phyloP scores from a whole-genome alignment of 2,329 filamentous ascomycete genomes.

The Podosphaera leucotricha region DNA sequence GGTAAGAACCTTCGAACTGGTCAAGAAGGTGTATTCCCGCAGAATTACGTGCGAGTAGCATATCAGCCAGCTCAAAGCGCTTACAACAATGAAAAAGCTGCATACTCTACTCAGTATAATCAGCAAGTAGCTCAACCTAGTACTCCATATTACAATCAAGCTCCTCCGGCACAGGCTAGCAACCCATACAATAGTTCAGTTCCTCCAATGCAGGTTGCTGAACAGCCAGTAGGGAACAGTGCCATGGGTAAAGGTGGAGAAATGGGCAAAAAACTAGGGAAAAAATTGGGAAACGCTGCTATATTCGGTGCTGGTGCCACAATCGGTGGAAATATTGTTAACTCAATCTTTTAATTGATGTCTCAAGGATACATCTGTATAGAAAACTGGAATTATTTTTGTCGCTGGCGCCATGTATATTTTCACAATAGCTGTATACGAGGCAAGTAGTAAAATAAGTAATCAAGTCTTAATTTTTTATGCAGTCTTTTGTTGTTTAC shows the following conservation, averaged over 20 bases:
- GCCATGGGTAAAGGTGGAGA: slow-evolving; percentile 23
- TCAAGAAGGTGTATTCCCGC: slow-evolving; percentile 82
- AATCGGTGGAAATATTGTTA: slow-evolving; percentile 73
- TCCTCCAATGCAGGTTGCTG: slow-evolving; percentile 50
- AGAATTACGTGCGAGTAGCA: slow-evolving; percentile 52
- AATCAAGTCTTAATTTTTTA: too few relatives aligned
- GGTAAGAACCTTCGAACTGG: slow-evolving; percentile 66
- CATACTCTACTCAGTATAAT: slow-evolving; percentile 9
- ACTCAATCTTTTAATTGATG: slow-evolving; percentile 51
- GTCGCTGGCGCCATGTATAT: too few relatives aligned
- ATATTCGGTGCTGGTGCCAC: slow-evolving; percentile 88
- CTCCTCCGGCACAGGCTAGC: slow-evolving; percentile 23
- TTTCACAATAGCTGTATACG: too few relatives aligned
- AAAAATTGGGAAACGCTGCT: slow-evolving; percentile 66
- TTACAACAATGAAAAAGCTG: slow-evolving; percentile 10
- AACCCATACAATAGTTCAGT: slow-evolving; percentile 46
- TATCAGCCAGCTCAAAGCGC: neutral
- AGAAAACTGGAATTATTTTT: too few relatives aligned
- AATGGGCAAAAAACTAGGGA: slow-evolving; percentile 82
- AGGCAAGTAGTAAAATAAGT: too few relatives aligned
- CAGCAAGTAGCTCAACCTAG: slow-evolving; percentile 2
- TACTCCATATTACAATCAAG: slow-evolving; percentile 4
- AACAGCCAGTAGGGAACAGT: slow-evolving; percentile 20
- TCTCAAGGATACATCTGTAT: too few relatives aligned
- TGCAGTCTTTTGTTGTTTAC: too few relatives aligned